Conservation (phyloP, 371 early-diverging fungal species). For the Mucor sp. region DNA sequence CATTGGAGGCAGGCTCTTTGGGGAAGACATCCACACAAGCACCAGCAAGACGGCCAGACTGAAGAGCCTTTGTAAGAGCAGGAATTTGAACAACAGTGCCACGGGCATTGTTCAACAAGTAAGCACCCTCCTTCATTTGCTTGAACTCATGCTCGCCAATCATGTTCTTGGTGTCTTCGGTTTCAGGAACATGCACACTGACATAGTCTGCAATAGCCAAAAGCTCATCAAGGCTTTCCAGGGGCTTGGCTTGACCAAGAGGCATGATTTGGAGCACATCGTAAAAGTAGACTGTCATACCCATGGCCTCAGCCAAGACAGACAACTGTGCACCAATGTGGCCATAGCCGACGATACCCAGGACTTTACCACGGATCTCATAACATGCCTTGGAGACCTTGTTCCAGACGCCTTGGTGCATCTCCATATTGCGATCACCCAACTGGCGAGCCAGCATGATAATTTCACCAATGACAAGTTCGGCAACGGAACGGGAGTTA, state of each 20-base stretch:
- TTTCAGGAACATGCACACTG: slow-evolving; percentile 94
- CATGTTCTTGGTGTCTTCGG: slow-evolving; percentile 95
- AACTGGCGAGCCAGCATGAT: slow-evolving; percentile 89
- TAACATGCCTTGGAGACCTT: slow-evolving; percentile 85
- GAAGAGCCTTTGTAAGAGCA: slow-evolving; percentile 79
- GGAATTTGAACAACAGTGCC: slow-evolving; percentile 93
- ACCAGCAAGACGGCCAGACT: slow-evolving; percentile 89
- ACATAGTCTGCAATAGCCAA: slow-evolving; percentile 86
- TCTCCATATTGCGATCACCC: slow-evolving; percentile 89
- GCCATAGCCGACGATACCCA: slow-evolving; percentile 97
- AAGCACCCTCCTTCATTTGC: slow-evolving; percentile 88
- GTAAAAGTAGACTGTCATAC: slow-evolving; percentile 88
- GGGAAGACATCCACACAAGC: slow-evolving; percentile 97
- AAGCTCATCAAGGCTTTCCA: slow-evolving; percentile 70
- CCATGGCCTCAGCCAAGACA: slow-evolving; percentile 96
- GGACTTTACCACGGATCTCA: slow-evolving; percentile 93
- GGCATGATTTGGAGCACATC: slow-evolving; percentile 94
- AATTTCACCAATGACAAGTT: slow-evolving; percentile 91
- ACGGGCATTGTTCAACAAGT: slow-evolving; percentile 92
- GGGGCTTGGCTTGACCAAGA: slow-evolving; percentile 78
- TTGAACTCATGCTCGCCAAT: slow-evolving; percentile 77
- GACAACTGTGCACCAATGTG: slow-evolving; percentile 97
- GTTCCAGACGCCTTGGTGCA: slow-evolving; percentile 92
- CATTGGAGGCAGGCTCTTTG: slow-evolving; percentile 90
- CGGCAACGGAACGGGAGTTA: slow-evolving; percentile 87